Evolutionary conservation across 2,329 filamentous ascomycete genomes (phyloP), one percentile per base, ranked within the genome.

Genomic region (Xylaria hypoxylon): DNA sequence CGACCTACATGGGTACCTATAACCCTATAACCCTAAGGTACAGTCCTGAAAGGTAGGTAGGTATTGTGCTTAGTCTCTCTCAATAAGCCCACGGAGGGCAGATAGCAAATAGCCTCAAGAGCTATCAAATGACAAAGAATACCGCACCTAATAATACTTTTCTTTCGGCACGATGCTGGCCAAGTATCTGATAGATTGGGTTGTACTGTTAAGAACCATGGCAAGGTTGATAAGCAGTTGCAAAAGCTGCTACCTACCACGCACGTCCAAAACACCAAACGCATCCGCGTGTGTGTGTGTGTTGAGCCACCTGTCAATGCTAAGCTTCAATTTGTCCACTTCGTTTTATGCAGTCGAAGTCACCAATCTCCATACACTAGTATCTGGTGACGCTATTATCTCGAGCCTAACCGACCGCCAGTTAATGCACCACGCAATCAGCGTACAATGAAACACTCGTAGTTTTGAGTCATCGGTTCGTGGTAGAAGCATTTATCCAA

Each of bases 401-500:
- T 28, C n/a, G 31, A 62, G 28, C 50, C 50, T 15, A 62, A 28
- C 22, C 40, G 24, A 28, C 31, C 40, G 24, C 56, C 33, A 24
- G 47, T 38, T 55, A 26, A 55, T 60, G 51, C 52, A 42, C 19
- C 15, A 53, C 50, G 17, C n/a, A 62, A 40, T n/a, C 55, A 55
- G 67, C 59, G 53, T 68, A 68, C 59, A 73, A 71, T 73, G 71
- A 73, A 72, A 73, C 72, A 70, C 68, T 71, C 70, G 65, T 65
- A 70, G 69, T 68, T 60, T 60, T 68, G 65, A 67, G 64, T 64
- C 47, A 38, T 31, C 40, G 28, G 26, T 17, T 51, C 35, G 17
- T 45, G 17, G n/a, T 35, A 22, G 24, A 26, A 19, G 28, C 22
- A n/a, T 28, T 40, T 38, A 38, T 38, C 35, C 35, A 38, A 38